phyloP scores from a whole-genome alignment of 495 filamentous ascomycete species.

The Aspergillus conjunctus region DNA sequence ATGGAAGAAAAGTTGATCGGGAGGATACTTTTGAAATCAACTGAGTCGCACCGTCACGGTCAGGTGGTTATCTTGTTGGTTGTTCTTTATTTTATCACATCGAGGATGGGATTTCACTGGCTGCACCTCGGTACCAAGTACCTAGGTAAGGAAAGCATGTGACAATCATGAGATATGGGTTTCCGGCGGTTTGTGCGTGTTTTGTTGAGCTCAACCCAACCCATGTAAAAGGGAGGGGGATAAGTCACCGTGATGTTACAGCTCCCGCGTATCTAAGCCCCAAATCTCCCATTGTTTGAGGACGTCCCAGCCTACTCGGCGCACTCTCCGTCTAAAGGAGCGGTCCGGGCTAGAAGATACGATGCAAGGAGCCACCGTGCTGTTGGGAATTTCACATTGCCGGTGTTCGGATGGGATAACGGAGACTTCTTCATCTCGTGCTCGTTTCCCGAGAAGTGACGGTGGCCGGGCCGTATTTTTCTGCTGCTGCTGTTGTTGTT shows the following conservation, averaged over 20 bases:
- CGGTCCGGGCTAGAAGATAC: neutral
- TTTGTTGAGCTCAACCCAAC: no score
- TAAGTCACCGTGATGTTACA: slow-evolving; percentile 24
- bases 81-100: no score
- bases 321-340: slow-evolving; percentile 34
- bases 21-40: neutral
- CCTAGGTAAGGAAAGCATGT: neutral
- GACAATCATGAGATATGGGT: neutral
- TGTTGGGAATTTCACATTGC: neutral
- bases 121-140: no score
- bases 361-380: neutral
- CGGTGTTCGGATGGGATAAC: slow-evolving; percentile 5
- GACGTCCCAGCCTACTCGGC: slow-evolving; percentile 46
- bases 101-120: no score
- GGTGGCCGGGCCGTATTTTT: slow-evolving; percentile 9
- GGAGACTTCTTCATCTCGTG: slow-evolving; percentile 18
- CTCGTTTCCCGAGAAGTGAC: slow-evolving; percentile 25
- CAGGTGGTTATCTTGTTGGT: no score
- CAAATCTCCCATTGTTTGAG: slow-evolving; percentile 48
- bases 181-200: neutral
- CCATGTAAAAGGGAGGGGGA: neutral
- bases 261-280: slow-evolving; percentile 45
- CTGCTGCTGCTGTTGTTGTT: neutral
- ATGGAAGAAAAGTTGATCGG: neutral
- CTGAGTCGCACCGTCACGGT: no score